phyloP scores from a whole-genome alignment of 441 rosid species.

The Erodium chrysanthum region DNA sequence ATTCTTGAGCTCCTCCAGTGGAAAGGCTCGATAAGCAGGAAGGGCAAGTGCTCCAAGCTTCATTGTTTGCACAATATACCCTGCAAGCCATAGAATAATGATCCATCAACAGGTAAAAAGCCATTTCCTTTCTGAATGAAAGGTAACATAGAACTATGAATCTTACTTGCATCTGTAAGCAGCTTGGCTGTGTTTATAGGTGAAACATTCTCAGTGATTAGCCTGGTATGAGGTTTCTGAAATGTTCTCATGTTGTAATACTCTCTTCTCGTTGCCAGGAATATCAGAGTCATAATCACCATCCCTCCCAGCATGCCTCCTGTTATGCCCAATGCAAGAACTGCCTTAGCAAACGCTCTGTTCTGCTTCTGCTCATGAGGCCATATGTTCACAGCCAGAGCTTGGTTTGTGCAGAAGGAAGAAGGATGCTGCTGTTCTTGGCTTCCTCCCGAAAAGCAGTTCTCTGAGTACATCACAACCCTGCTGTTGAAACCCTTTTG shows the following conservation, averaged over 20 bases:
- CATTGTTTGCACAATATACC: slow-evolving; percentile 51
- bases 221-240: slow-evolving; percentile 21
- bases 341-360: slow-evolving; percentile 15
- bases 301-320: slow-evolving; percentile 37
- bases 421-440: slow-evolving; percentile 34
- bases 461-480: slow-evolving; percentile 25
- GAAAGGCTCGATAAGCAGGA: slow-evolving; percentile 41
- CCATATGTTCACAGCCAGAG: slow-evolving; percentile 38
- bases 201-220: slow-evolving; percentile 26
- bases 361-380: slow-evolving; percentile 26
- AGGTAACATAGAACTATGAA: not conserved
- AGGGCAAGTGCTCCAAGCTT: slow-evolving; percentile 45
- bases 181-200: slow-evolving; percentile 33
- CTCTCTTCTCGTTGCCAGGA: slow-evolving; percentile 23
- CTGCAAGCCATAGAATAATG: slow-evolving; percentile 22
- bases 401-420: slow-evolving; percentile 39
- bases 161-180: slow-evolving; percentile 54
- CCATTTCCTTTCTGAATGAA: not conserved
- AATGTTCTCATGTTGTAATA: slow-evolving; percentile 3
- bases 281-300: slow-evolving; percentile 23
- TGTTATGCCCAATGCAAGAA: slow-evolving; percentile 29
- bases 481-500: slow-evolving; percentile 15
- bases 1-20: slow-evolving; percentile 50
- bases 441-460: slow-evolving; percentile 35
- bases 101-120: not conserved